phyloP scores from a whole-genome alignment of 1,284 basidiomycete species.

The Cerrena zonata region DNA sequence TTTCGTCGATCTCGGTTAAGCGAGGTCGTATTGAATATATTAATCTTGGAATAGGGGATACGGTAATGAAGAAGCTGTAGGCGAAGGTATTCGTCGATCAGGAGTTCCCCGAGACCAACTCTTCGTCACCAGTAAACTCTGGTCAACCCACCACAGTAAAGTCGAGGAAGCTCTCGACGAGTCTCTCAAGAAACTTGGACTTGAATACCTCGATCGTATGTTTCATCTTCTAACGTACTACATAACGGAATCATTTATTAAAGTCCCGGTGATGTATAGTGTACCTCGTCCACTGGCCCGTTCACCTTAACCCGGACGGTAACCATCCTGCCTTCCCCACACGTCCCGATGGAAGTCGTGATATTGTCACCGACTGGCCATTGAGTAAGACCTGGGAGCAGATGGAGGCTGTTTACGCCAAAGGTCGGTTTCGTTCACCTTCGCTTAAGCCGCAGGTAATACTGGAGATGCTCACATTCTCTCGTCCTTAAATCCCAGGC shows the following conservation, averaged over 20 bases:
- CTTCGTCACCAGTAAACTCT: constrained; percentile 72
- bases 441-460: background rate
- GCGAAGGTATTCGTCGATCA: constrained; percentile 72
- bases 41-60: too few species aligned
- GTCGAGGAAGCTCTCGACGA: constrained; percentile 73
- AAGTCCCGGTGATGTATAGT: constrained; percentile 39
- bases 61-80: constrained; percentile 80
- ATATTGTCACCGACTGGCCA: constrained; percentile 62
- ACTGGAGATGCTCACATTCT: background rate
- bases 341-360: constrained; percentile 62
- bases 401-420: constrained; percentile 70
- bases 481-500: constrained; percentile 17
- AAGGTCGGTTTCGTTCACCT: constrained; percentile 36
- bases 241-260: background rate
- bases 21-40: background rate
- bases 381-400: constrained; percentile 75
- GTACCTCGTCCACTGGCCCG: constrained; percentile 80
- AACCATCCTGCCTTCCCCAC: constrained; percentile 68
- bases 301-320: constrained; percentile 69
- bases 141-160: constrained; percentile 69
- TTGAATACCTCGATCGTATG: constrained; percentile 74
- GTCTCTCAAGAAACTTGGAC: constrained; percentile 66
- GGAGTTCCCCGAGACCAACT: constrained; percentile 77
- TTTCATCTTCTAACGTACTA: constrained; percentile 9
- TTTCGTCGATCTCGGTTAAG: too few species aligned